Evolutionary conservation across 345 rosid genomes (phyloP).

Genomic region (Eucalyptus marginata): DNA sequence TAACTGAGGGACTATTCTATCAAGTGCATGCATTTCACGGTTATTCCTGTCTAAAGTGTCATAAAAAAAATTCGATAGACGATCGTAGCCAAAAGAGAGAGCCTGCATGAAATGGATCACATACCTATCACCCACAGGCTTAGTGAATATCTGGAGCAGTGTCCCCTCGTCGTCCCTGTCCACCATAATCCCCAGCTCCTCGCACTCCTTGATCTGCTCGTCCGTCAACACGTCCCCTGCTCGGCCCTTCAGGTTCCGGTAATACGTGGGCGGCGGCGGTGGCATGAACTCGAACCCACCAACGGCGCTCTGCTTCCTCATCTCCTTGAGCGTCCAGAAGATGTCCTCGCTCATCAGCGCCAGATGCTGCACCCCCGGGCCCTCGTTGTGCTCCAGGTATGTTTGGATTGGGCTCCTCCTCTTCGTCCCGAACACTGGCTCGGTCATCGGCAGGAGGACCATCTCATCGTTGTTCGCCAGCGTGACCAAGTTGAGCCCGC

Average conservation of each 20-base stretch:
- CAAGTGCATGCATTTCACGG: neutral
- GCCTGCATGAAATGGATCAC: neutral
- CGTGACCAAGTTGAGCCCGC: slow-evolving; percentile 73
- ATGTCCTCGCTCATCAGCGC: slow-evolving; percentile 67
- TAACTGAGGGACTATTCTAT: neutral
- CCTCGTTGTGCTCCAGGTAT: slow-evolving; percentile 84
- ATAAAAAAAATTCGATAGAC: neutral
- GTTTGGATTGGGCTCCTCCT: slow-evolving; percentile 93
- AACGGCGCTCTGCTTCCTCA: slow-evolving; percentile 53
- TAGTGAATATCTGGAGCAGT: slow-evolving; percentile 83
- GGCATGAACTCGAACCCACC: slow-evolving; percentile 97
- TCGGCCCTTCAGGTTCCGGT: slow-evolving; percentile 61
- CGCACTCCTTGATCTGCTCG: slow-evolving; percentile 89
- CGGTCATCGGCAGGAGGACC: slow-evolving; percentile 70
- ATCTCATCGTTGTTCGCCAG: slow-evolving; percentile 66
- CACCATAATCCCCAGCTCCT: slow-evolving; percentile 15
- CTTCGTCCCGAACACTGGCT: slow-evolving; percentile 83
- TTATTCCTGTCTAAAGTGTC: neutral
- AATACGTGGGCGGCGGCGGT: slow-evolving; percentile 79
- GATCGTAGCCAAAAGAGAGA: neutral
- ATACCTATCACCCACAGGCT: slow-evolving; percentile 90
- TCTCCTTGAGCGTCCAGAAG: slow-evolving; percentile 66
- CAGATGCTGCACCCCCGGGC: slow-evolving; percentile 78
- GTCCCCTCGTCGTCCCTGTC: slow-evolving; percentile 4
- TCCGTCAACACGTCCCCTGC: slow-evolving; percentile 88